Conservation (phyloP, 2,329 filamentous ascomycete genomes). For the Aspergillus transmontanensis region DNA sequence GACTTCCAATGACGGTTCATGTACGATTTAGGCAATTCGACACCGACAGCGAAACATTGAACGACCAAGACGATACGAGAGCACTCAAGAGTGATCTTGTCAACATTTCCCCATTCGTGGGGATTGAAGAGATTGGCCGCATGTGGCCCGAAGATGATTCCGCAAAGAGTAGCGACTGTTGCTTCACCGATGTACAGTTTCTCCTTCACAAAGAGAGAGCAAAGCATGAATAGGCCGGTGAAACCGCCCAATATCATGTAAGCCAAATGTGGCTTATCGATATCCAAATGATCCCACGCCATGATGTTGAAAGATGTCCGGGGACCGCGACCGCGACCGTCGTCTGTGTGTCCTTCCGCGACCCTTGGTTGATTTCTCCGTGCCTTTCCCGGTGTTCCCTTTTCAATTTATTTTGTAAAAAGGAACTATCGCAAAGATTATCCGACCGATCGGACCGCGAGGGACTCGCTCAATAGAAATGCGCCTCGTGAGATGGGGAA, state of each 20-base stretch:
- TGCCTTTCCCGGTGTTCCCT: not conserved
- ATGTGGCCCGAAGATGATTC: constrained; percentile 71
- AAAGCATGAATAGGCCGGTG: constrained; percentile 97
- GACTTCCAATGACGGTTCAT: constrained; percentile 99
- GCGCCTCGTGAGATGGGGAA: constrained; percentile 24
- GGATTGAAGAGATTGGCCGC: constrained; percentile 66
- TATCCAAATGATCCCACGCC: constrained; percentile 57
- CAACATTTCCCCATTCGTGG: constrained; percentile 64
- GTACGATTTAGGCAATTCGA: constrained; percentile 72
- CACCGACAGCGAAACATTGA: constrained; percentile 73
- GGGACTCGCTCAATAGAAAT: constrained; percentile 27
- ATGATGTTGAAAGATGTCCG: constrained; percentile 34
- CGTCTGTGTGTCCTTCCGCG: constrained; percentile 2
- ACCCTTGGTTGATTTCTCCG: constrained; percentile 3
- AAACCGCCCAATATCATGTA: constrained; percentile 98
- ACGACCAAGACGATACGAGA: constrained; percentile 72
- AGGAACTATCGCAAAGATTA: constrained; percentile 5
- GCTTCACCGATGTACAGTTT: constrained; percentile 98
- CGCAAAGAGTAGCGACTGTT: constrained; percentile 77
- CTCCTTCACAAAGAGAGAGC: constrained; percentile 97
- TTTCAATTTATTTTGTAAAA: not conserved
- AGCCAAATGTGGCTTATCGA: constrained; percentile 95
- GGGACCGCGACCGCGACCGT: not conserved
- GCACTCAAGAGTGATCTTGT: constrained; percentile 69
- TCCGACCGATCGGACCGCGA: constrained; percentile 12